phyloP scores from a whole-genome alignment of 768 basidiomycete species.

The Collybia sordida region DNA sequence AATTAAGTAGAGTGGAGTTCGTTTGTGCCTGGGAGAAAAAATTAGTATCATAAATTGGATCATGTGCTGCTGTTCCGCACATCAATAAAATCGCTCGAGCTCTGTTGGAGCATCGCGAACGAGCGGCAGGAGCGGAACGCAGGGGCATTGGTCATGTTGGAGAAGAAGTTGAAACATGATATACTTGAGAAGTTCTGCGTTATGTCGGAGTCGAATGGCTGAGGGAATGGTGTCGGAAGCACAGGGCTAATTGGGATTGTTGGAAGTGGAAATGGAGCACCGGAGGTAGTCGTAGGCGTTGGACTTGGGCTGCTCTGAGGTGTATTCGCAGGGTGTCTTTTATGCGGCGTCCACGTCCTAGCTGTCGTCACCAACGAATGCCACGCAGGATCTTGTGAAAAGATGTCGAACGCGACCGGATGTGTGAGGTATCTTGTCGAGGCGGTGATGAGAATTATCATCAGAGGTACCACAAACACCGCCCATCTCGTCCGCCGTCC shows the following conservation, averaged over 20 bases:
- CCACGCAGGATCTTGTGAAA: slow-evolving; percentile 28
- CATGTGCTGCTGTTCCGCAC: slow-evolving; percentile 33
- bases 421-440: slow-evolving; percentile 53
- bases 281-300: slow-evolving; percentile 20
- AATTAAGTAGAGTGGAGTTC: slow-evolving; percentile 62
- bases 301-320: slow-evolving; percentile 10
- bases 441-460: slow-evolving; percentile 52
- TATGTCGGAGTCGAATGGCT: slow-evolving; percentile 66
- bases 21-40: slow-evolving; percentile 50
- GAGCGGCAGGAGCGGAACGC: slow-evolving; percentile 76
- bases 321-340: slow-evolving; percentile 34
- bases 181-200: slow-evolving; percentile 64
- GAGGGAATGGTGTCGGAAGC: slow-evolving; percentile 72
- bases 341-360: slow-evolving; percentile 40
- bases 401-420: slow-evolving; percentile 43
- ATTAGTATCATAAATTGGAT: neutral
- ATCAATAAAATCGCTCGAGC: slow-evolving; percentile 51
- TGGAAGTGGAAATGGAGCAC: slow-evolving; percentile 31
- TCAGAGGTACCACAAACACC: slow-evolving; percentile 54
- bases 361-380: slow-evolving; percentile 25
- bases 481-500: slow-evolving; percentile 49
- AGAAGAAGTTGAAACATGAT: slow-evolving; percentile 69
- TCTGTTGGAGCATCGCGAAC: slow-evolving; percentile 63
- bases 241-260: slow-evolving; percentile 52
- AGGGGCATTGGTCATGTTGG: slow-evolving; percentile 64